Evolutionary conservation across 495 filamentous ascomycete genomes (phyloP).

Genomic region (Aeminium ludgeri): DNA sequence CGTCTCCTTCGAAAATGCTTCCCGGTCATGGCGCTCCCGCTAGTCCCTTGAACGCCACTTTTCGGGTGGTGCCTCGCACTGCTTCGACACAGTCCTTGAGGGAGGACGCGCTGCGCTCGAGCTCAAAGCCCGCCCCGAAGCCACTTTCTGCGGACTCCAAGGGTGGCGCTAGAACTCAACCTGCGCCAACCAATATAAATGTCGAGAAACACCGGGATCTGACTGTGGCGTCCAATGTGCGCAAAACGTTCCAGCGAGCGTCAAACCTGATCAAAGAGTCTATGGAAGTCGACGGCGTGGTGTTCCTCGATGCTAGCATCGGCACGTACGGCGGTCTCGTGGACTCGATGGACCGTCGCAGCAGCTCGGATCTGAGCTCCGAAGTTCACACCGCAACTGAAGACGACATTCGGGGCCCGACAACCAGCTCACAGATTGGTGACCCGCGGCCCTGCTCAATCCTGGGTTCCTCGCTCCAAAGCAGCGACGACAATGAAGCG

Average conservation of each 20-base stretch:
- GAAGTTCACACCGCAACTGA: background rate
- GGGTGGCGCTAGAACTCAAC: no score
- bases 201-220: slow-evolving; percentile 3
- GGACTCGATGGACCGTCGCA: background rate
- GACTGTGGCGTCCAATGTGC: slow-evolving; percentile 2
- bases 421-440: no score
- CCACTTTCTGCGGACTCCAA: no score
- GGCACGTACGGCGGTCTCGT: slow-evolving; percentile 6
- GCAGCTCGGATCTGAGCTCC: slow-evolving; percentile 3
- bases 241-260: slow-evolving; percentile 5
- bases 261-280: slow-evolving; percentile 3
- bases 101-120: no score
- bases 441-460: slow-evolving; percentile 7
- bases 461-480: slow-evolving; percentile 5
- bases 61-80: no score
- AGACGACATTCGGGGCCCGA: slow-evolving; percentile 3
- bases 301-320: slow-evolving; percentile 7
- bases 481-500: no score
- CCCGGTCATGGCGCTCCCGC: no score
- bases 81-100: no score
- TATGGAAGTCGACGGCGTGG: slow-evolving; percentile 5
- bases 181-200: background rate
- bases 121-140: no score
- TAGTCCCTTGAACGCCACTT: no score
- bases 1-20: no score